Base-by-base conservation (phyloP, 441 rosid genomes). In the Bocquillonia castaneifolia region DNA sequence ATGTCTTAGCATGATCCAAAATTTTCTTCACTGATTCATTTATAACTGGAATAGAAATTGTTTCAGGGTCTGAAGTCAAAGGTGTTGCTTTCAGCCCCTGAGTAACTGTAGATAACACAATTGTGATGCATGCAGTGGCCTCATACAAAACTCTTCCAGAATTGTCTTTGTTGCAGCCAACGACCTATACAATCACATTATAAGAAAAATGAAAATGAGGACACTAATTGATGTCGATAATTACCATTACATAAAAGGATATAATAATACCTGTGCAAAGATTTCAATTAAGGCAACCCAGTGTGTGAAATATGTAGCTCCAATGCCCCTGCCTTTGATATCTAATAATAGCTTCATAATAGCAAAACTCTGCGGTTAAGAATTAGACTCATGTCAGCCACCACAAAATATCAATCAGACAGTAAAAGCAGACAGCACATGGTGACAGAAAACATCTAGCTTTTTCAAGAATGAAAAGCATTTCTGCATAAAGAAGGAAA, bases 211-310 rank as follows among this genome's bases (percentile, higher is more conserved):
- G 55, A 53, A 63, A 71, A 62, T 20, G 26, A 53, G 65, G 69
- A 34, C 34, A 53, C 52, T 50, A 13, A 10, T 28, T 36, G 0
- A 18, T 25, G 39, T n/a, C 51, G n/a, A 59, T 31, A 69, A 70
- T 73, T 22, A 64, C 37, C 55, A 44, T 36, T 17, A 61, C 3
- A 36, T 48, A 6, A 6, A 32, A 63, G 53, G 68, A 66, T 59
- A 12, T 14, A n/a, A 72, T 59, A 64, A 59, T 77, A 94, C 99
- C 99, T 90, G 90, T 23, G 89, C 79, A 80, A 87, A 94, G 54
- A 86, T 83, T 76, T 94, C 87, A 70, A 83, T 84, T 73, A 90
- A 28, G 69, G 83, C 85, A 82, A 93, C 88, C 98, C 99, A 92
- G 75, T 92, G 91, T 57, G 82, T 88, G 81, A 86, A 84, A 77